Conservation (phyloP, 352 stramenopile genomes). For the Phytophthora chlamydospora region DNA sequence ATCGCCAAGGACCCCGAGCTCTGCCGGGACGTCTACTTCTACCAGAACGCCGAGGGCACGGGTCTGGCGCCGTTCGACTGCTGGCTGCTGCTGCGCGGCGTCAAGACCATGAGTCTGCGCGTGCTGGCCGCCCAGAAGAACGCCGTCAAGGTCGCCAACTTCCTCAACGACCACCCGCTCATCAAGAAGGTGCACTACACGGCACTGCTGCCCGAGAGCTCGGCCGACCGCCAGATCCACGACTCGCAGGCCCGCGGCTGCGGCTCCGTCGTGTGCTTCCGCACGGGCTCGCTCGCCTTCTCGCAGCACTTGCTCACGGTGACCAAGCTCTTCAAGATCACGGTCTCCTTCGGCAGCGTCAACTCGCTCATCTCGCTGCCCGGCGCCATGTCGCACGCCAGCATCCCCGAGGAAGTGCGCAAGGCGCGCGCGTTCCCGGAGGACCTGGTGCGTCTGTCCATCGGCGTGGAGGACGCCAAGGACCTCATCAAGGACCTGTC, state of each 20-base stretch:
- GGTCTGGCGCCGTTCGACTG: conserved; percentile 91
- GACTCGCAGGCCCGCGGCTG: conserved; percentile 82
- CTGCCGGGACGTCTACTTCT: conserved; percentile 89
- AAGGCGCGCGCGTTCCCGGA: conserved; percentile 92
- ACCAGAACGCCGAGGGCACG: conserved; percentile 91
- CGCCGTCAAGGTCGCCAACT: conserved; percentile 89
- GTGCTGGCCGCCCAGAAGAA: conserved; percentile 89
- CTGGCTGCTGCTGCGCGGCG: conserved; percentile 88
- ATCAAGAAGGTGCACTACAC: conserved; percentile 94
- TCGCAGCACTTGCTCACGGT: conserved; percentile 91
- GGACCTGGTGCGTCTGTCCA: conserved; percentile 93
- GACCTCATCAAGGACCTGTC: conserved; percentile 96
- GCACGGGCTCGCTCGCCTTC: conserved; percentile 83
- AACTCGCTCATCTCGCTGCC: conserved; percentile 94
- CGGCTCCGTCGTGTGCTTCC: conserved; percentile 93
- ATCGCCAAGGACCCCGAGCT: conserved; percentile 85
- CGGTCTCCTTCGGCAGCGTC: conserved; percentile 92
- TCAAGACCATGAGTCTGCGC: conserved; percentile 91
- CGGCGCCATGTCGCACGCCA: conserved; percentile 96
- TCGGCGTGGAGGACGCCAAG: conserved; percentile 94
- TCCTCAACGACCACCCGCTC: conserved; percentile 82
- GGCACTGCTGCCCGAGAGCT: conserved; percentile 71
- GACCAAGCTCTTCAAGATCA: conserved; percentile 96
- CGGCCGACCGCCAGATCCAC: conserved; percentile 81
- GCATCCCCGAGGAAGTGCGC: conserved; percentile 92